Conservation (phyloP, 306 rosid species). For the Aeschynomene evenia region DNA sequence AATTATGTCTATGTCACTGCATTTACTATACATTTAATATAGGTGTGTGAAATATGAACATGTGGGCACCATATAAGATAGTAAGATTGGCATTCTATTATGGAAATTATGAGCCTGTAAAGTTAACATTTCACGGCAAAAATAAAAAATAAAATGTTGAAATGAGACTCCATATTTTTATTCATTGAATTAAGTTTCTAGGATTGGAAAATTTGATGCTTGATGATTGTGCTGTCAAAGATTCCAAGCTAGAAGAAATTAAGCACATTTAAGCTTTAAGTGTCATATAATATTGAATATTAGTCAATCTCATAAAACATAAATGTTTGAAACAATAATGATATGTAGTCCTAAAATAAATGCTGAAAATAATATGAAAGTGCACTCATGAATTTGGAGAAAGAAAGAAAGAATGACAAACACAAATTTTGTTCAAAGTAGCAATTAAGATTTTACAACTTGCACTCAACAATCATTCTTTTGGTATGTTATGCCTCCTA, state of each 20-base stretch:
- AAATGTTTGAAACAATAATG: not conserved
- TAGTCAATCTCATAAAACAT: not conserved
- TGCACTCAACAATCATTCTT: not conserved
- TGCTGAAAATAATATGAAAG: not conserved
- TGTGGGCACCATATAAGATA: slow-evolving; percentile 2
- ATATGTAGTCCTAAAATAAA: too few species aligned
- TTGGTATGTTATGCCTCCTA: not conserved
- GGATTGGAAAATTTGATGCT: not conserved
- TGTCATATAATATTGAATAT: not conserved
- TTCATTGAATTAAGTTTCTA: too few species aligned
- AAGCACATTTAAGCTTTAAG: not conserved
- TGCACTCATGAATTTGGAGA: slow-evolving; percentile 10
- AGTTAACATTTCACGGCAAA: not conserved
- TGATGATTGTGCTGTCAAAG: not conserved
- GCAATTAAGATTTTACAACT: not conserved
- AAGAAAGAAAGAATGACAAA: not conserved
- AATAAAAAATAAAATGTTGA: not conserved
- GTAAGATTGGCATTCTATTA: slow-evolving; percentile 2
- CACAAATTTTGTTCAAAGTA: not conserved
- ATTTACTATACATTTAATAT: not conserved
- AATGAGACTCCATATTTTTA: too few species aligned
- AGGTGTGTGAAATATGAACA: not conserved
- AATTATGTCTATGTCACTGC: not conserved
- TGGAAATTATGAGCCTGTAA: not conserved
- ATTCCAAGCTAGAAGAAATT: not conserved